phyloP scores from a whole-genome alignment of 2,329 filamentous ascomycete species.

The Fonsecaea erecta region DNA sequence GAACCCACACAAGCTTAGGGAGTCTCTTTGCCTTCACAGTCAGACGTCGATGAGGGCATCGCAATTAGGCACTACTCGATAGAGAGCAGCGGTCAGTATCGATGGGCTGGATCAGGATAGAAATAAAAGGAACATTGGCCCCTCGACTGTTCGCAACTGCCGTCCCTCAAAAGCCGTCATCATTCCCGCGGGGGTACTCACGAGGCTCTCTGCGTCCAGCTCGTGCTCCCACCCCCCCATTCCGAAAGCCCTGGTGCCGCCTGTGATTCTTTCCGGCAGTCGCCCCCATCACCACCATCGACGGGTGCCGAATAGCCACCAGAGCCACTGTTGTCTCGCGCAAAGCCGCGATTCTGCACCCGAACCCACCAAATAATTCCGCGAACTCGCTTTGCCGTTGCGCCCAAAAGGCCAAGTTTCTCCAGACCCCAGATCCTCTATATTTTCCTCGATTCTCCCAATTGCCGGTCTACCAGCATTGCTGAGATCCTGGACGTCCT shows the following conservation, averaged over 20 bases:
- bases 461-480: conserved; percentile 12
- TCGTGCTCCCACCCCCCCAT: background rate
- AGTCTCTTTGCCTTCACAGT: background rate
- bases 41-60: background rate
- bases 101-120: background rate
- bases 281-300: background rate
- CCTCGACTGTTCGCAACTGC: background rate
- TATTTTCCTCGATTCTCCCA: conserved; percentile 12
- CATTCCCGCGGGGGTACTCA: background rate
- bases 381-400: background rate
- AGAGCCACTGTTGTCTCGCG: background rate
- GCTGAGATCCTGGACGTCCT: conserved; percentile 5
- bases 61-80: background rate
- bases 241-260: background rate
- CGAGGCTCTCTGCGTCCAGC: background rate
- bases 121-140: background rate
- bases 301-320: background rate
- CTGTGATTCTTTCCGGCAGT: background rate
- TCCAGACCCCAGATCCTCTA: conserved; percentile 12
- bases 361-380: conserved; percentile 2
- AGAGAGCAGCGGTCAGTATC: background rate
- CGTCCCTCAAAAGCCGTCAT: background rate
- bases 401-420: background rate
- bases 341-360: background rate
- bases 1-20: background rate